Conservation (phyloP, 768 basidiomycete species). For the Amanita rimosa region DNA sequence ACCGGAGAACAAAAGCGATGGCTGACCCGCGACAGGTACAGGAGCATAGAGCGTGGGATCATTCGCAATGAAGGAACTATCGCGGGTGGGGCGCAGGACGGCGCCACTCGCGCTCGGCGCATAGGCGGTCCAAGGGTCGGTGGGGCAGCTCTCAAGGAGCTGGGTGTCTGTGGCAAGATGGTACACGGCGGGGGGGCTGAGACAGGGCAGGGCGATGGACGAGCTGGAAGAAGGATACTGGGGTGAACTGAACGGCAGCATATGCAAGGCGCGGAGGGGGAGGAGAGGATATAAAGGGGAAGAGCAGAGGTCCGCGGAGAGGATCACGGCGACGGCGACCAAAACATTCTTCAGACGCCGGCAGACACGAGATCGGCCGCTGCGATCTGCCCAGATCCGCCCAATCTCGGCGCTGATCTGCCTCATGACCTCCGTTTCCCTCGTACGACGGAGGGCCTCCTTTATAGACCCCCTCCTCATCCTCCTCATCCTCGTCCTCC, state of each 20-base stretch:
- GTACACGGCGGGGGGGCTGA: background rate
- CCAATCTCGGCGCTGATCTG: slow-evolving; percentile 13
- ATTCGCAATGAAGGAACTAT: background rate
- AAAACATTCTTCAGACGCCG: too few species aligned
- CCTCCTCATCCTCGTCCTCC: slow-evolving; percentile 3
- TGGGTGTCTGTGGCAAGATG: background rate
- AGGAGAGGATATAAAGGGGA: background rate
- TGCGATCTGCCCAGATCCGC: slow-evolving; percentile 10
- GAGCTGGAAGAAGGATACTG: background rate
- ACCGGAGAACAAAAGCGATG: background rate
- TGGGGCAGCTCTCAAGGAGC: background rate
- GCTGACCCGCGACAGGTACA: background rate
- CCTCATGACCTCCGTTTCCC: background rate
- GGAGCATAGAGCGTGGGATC: slow-evolving; percentile 3
- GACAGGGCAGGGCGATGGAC: background rate
- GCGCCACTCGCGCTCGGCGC: background rate
- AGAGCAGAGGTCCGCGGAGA: slow-evolving; percentile 3
- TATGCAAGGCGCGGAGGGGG: background rate
- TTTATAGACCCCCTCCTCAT: background rate
- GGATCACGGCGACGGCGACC: background rate
- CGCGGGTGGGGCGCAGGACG: background rate
- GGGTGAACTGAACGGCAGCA: background rate
- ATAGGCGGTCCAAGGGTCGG: background rate
- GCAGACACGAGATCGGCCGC: slow-evolving; percentile 1
- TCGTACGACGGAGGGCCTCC: too few species aligned